phyloP scores from a whole-genome alignment of 257 asterid species.

The Scutellaria galericulata region DNA sequence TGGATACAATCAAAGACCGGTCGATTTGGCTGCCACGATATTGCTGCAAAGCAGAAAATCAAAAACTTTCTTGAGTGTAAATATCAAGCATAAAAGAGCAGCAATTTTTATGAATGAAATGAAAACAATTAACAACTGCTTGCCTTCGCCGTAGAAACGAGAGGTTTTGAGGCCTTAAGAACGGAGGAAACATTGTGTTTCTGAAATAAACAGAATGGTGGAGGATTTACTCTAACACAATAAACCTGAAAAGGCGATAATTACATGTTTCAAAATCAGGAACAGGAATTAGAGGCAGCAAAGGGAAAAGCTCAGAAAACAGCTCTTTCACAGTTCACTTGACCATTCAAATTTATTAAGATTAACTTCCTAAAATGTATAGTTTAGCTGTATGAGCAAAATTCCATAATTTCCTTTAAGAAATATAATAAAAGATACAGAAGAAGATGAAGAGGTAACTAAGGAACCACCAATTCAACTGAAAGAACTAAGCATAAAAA shows the following conservation, averaged over 20 bases:
- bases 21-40: conserved; percentile 31
- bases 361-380: background rate
- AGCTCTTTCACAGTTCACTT: conserved; percentile 1
- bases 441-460: too few species aligned
- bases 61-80: background rate
- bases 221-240: conserved; percentile 33
- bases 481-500: background rate
- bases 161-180: conserved; percentile 33
- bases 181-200: conserved; percentile 31
- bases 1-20: conserved; percentile 32
- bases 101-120: background rate
- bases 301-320: background rate
- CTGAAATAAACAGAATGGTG: conserved; percentile 20
- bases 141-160: conserved; percentile 44
- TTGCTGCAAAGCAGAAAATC: conserved; percentile 29
- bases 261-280: conserved; percentile 11
- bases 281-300: conserved; percentile 16
- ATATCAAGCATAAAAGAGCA: conserved; percentile 16
- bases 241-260: conserved; percentile 31
- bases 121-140: conserved; percentile 19
- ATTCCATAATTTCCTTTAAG: background rate
- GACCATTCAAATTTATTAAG: background rate
- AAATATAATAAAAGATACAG: background rate
- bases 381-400: background rate
- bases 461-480: background rate